Base-by-base conservation (phyloP, 768 basidiomycete genomes). In the Auriscalpium vulgare region DNA sequence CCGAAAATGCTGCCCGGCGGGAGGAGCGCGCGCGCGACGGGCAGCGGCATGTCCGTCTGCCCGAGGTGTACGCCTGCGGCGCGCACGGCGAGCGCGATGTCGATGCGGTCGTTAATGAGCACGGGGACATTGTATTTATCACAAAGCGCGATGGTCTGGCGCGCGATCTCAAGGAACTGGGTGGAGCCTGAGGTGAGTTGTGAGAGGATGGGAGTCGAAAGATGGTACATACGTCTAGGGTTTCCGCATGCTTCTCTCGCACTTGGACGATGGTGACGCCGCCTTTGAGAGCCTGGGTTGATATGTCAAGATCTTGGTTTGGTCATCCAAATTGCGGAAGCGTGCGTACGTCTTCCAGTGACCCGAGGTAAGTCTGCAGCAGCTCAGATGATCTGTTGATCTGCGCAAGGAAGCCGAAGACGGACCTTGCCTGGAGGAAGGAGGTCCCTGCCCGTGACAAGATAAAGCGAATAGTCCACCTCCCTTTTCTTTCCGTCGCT, bases 251-350 rank as follows among this genome's bases (percentile, higher is more conserved):
- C 69, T 97, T 97, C 70, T 97, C 95, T 38, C 93, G 79, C 16
- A 95, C 76, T 69, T 97, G 95, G 5, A 97, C 91, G 48, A 95
- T 65, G 1, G 91, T 93, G 1, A 95, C 92, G 2, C 93, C 94
- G 10, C 94, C 94, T 65, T 82, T 73, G 14, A 95, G 73, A 2
- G 92, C 78, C 91, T 93, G 54, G 21, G 43, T 53, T 51, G 17
- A 57, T 36, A 7, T 13, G 19, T 3, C 37, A 29, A 29, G 29
- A 29, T 29, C 29, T 29, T 29, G 29, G 7, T 51, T 17, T 51
- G 48, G 14, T 1, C 4, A 23, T 47, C 36, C 50, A 9, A 10
- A 1, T 6, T 13, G 17, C 13, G 2, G 16, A 23, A n/a, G 14
- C 29, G 5, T 13, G 29, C 58, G 1, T 13, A 63, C 60, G 34